Conservation (phyloP, 352 stramenopile species). For the Phytophthora rubi region DNA sequence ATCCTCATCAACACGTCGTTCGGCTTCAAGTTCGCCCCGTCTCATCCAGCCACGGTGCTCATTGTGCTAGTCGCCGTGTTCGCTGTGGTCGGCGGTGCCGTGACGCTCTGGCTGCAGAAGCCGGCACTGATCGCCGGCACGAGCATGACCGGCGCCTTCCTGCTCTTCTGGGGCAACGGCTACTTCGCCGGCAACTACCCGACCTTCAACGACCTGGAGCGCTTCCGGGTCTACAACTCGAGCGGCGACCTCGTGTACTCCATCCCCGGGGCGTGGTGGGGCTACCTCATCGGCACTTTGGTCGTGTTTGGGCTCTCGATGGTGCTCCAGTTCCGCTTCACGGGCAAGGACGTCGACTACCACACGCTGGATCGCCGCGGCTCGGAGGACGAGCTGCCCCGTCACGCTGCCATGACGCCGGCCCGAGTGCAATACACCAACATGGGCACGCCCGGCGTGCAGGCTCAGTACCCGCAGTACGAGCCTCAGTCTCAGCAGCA, state of each 20-base stretch:
- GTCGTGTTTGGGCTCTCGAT: slow-evolving; percentile 56
- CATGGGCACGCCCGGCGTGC: slow-evolving; percentile 24
- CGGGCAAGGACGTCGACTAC: slow-evolving; percentile 47
- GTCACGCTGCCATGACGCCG: slow-evolving; percentile 21
- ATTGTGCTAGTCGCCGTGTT: slow-evolving; percentile 54
- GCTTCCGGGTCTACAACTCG: slow-evolving; percentile 39
- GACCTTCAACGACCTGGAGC: slow-evolving; percentile 53
- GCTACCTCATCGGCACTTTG: slow-evolving; percentile 60
- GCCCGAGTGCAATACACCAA: slow-evolving; percentile 31
- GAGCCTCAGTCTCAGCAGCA: slow-evolving; percentile 18
- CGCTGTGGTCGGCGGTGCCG: slow-evolving; percentile 46
- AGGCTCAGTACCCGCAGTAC: slow-evolving; percentile 19
- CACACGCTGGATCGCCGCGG: slow-evolving; percentile 32
- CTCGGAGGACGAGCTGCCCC: slow-evolving; percentile 23
- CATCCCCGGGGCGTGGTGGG: slow-evolving; percentile 66
- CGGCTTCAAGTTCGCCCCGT: slow-evolving; percentile 62
- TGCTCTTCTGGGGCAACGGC: slow-evolving; percentile 62
- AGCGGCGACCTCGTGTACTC: slow-evolving; percentile 42
- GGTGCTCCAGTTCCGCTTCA: slow-evolving; percentile 56
- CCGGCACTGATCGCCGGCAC: slow-evolving; percentile 56
- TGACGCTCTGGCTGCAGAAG: slow-evolving; percentile 66
- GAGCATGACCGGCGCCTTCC: slow-evolving; percentile 51
- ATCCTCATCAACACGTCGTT: slow-evolving; percentile 66
- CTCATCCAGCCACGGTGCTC: slow-evolving; percentile 57
- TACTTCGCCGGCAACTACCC: slow-evolving; percentile 72